Conservation (phyloP, 2,329 filamentous ascomycete genomes). For the Trichoderma sp. region DNA sequence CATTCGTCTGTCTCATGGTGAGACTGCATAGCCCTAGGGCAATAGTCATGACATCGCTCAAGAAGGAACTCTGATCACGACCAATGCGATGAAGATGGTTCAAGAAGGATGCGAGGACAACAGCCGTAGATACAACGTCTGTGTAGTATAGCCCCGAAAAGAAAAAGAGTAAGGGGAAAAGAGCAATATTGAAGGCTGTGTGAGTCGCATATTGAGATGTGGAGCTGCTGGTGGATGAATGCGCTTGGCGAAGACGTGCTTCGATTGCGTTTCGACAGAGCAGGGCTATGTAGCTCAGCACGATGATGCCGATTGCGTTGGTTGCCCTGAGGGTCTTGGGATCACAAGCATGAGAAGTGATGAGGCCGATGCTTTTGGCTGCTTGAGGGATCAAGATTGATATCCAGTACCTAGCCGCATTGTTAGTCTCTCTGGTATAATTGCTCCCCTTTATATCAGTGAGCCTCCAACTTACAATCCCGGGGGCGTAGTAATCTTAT, state of each 20-base stretch:
- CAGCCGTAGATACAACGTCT: constrained; percentile 78
- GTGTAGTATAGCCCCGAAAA: constrained; percentile 96
- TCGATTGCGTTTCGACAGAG: constrained; percentile 57
- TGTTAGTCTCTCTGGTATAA: background rate
- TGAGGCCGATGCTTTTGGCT: constrained; percentile 23
- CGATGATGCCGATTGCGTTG: constrained; percentile 46
- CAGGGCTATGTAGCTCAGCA: constrained; percentile 49
- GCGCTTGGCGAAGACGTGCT: constrained; percentile 39
- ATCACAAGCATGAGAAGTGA: constrained; percentile 33
- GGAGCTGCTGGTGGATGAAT: constrained; percentile 25
- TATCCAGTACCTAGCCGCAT: constrained; percentile 46
- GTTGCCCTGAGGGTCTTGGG: constrained; percentile 47
- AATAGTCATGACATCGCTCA: constrained; percentile 49
- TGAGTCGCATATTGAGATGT: constrained; percentile 53
- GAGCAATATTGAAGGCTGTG: constrained; percentile 73
- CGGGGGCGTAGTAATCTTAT: constrained; percentile 95
- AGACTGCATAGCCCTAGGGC: constrained; percentile 66
- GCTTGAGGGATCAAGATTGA: constrained; percentile 39
- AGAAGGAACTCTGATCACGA: constrained; percentile 34
- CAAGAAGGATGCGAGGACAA: constrained; percentile 70
- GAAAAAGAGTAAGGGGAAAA: constrained; percentile 93
- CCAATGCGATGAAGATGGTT: constrained; percentile 53
- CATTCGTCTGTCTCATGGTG: constrained; percentile 88
- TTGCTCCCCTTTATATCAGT: background rate
- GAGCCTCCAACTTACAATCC: constrained; percentile 61